phyloP scores from a whole-genome alignment of 345 rosid species.

The Sisymbrium irio region DNA sequence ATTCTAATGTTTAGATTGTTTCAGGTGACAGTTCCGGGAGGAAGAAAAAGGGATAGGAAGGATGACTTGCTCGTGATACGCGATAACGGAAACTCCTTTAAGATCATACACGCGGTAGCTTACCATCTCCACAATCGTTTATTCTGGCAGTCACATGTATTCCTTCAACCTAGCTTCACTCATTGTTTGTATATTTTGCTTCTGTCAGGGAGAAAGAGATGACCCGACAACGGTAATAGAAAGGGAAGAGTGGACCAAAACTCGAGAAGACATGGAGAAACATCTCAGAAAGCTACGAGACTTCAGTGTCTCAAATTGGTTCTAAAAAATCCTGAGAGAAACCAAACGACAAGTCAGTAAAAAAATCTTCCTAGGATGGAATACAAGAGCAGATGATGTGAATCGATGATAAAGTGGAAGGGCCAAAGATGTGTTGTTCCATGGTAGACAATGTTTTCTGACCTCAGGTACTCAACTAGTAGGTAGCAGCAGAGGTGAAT shows the following conservation, averaged over 20 bases:
- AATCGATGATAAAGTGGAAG: neutral
- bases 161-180: neutral
- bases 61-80: constrained; percentile 79
- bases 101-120: constrained; percentile 60
- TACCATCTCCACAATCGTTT: constrained; percentile 3
- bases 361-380: neutral
- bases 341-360: neutral
- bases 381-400: neutral
- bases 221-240: constrained; percentile 78
- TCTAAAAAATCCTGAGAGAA: constrained; percentile 32
- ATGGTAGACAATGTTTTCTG: neutral
- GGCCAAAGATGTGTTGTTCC: constrained; percentile 6
- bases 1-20: constrained; percentile 20
- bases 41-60: constrained; percentile 82
- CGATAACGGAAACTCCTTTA: constrained; percentile 78
- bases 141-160: neutral
- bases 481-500: constrained; percentile 12
- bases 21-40: constrained; percentile 84
- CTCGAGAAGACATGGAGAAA: constrained; percentile 81
- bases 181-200: neutral
- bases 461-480: constrained; percentile 15
- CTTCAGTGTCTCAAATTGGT: constrained; percentile 82
- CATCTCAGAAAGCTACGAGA: constrained; percentile 87
- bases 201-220: constrained; percentile 57
- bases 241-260: constrained; percentile 81